Percentiles rank a stretch among this genome's conserved stretches.
phyloP scores from a whole-genome alignment of 2,329 filamentous ascomycete species.

The Colletotrichum lini region DNA sequence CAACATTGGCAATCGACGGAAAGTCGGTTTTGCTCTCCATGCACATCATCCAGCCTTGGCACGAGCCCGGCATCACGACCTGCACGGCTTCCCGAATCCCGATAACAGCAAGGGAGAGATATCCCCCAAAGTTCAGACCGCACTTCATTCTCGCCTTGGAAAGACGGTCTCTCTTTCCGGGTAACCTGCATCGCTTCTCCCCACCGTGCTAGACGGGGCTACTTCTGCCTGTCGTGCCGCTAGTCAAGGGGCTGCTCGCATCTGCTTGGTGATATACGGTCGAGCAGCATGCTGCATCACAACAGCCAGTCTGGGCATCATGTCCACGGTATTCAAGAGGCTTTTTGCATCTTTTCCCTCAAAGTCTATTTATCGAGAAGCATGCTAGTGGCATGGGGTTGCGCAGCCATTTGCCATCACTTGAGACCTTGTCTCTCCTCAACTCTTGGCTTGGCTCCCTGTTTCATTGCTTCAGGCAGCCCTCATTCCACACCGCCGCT shows the following conservation, averaged over 20 bases:
- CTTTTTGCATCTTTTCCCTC: neutral
- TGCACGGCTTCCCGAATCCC: neutral
- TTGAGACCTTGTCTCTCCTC: neutral
- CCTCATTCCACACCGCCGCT: constrained; percentile 1
- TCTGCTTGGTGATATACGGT: neutral
- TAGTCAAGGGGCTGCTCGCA: neutral
- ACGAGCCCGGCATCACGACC: constrained; percentile 5
- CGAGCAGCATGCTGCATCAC: neutral
- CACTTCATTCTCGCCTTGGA: neutral
- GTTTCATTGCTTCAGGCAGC: neutral
- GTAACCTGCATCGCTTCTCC: neutral
- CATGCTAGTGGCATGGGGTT: neutral
- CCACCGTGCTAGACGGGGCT: too few species aligned
- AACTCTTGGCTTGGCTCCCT: neutral
- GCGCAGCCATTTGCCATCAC: neutral
- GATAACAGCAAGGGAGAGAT: neutral
- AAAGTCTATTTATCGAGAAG: neutral
- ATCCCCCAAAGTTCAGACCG: neutral
- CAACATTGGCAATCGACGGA: neutral
- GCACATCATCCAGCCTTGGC: neutral
- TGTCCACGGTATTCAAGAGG: neutral
- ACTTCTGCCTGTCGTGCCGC: neutral
- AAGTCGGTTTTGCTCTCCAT: neutral
- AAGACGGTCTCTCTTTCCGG: neutral
- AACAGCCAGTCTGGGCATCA: neutral